phyloP scores from a whole-genome alignment of 179 eudicot genomes.

The Patellifolia procumbens region DNA sequence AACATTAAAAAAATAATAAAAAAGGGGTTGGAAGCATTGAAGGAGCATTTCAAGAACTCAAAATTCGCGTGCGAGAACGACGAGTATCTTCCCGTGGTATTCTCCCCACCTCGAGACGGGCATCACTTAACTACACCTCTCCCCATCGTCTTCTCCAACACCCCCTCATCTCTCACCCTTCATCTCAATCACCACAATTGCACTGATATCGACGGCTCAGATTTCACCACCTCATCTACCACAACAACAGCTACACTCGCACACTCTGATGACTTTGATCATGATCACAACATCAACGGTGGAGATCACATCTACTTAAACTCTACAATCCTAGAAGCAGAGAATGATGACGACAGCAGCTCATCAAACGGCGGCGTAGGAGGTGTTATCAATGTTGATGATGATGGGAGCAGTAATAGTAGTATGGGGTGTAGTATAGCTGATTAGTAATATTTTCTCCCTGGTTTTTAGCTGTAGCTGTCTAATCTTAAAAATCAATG shows the following conservation, averaged over 20 bases:
- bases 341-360: neutral
- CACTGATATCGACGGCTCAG: conserved; percentile 15
- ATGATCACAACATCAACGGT: conserved; percentile 7
- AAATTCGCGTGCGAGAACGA: conserved; percentile 88
- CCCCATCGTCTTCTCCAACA: conserved; percentile 44
- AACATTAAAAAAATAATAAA: neutral
- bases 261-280: conserved; percentile 12
- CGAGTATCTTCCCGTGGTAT: conserved; percentile 88
- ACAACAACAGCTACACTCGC: neutral
- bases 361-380: conserved; percentile 26
- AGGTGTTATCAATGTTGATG: neutral
- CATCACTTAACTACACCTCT: conserved; percentile 49
- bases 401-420: neutral
- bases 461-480: conserved; percentile 12
- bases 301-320: neutral
- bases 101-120: conserved; percentile 92
- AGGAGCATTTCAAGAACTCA: conserved; percentile 96
- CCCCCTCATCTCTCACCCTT: conserved; percentile 1
- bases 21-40: conserved; percentile 86
- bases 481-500: conserved; percentile 11
- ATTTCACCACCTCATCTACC: conserved; percentile 12
- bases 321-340: neutral
- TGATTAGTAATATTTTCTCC: neutral
- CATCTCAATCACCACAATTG: neutral
- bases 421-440: conserved; percentile 17